Conservation (phyloP, 345 rosid species). For the Aurinia saxatilis region DNA sequence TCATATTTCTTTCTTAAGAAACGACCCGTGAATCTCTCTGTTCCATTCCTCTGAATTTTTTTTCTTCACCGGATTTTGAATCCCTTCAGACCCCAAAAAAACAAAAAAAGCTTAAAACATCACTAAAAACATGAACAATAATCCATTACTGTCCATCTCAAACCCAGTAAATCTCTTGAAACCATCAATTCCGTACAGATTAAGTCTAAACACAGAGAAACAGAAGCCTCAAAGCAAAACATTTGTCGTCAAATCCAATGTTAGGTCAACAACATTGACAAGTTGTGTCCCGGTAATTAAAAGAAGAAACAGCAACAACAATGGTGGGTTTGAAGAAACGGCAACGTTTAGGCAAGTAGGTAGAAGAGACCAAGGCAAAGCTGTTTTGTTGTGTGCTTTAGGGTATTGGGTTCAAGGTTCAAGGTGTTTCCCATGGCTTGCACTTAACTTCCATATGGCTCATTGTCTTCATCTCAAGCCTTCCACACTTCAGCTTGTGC, state of each 20-base stretch:
- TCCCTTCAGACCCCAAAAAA: neutral
- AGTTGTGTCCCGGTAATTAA: constrained; percentile 28
- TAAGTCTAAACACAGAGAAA: constrained; percentile 1
- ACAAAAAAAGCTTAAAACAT: no score
- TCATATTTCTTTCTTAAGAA: no score
- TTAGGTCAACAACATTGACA: constrained; percentile 22
- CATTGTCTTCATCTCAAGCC: constrained; percentile 50
- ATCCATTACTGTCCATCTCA: constrained; percentile 4
- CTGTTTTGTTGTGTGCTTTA: constrained; percentile 50
- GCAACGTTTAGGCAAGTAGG: constrained; percentile 19
- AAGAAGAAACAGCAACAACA: constrained; percentile 5
- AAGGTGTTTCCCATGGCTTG: constrained; percentile 84
- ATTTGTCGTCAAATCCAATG: constrained; percentile 21
- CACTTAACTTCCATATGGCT: constrained; percentile 74
- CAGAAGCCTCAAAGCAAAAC: constrained; percentile 1
- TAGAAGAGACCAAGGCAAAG: constrained; percentile 37
- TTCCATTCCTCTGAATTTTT: neutral
- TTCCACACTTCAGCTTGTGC: constrained; percentile 69
- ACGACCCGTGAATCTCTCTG: neutral
- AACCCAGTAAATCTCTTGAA: neutral
- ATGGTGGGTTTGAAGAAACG: constrained; percentile 10
- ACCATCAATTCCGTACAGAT: neutral
- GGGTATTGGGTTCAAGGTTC: constrained; percentile 82
- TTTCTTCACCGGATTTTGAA: neutral
- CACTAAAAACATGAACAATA: constrained; percentile 3